These are phyloP conservation scores for Astrothelium macrocarpum DNA, from an alignment of 495 filamentous ascomycete genomes.

Conservation along the genomic window DNA sequence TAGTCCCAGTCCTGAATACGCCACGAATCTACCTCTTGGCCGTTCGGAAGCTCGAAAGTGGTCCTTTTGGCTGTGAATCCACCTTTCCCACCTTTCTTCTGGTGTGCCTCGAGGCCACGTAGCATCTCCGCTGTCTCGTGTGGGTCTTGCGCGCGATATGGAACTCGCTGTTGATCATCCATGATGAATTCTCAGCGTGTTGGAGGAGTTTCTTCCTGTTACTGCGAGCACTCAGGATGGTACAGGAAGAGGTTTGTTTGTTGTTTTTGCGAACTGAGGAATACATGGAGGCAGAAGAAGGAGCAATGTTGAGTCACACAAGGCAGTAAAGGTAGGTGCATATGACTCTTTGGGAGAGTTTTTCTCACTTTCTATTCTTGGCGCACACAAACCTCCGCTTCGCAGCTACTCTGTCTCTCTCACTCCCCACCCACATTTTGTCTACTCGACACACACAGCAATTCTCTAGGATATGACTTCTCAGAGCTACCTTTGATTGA, in stretches of 20 bases:
- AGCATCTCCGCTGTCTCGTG: slow-evolving; percentile 54
- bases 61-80: slow-evolving; percentile 62
- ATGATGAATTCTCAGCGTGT: slow-evolving; percentile 18
- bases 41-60: slow-evolving; percentile 54
- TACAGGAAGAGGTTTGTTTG: too few species aligned
- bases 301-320: neutral
- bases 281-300: neutral
- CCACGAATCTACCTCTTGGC: slow-evolving; percentile 76
- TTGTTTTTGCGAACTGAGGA: too few species aligned
- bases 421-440: neutral
- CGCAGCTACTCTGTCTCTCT: neutral
- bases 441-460: neutral
- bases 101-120: slow-evolving; percentile 43
- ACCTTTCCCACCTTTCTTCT: slow-evolving; percentile 33
- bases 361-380: too few species aligned
- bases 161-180: slow-evolving; percentile 34
- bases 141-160: slow-evolving; percentile 54
- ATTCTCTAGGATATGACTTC: neutral
- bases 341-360: neutral
- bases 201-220: neutral
- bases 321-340: neutral
- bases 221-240: too few species aligned
- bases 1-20: slow-evolving; percentile 90
- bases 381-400: too few species aligned
- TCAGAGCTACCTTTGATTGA: neutral